Base-by-base conservation (phyloP, 768 basidiomycete genomes). In the Royoungia palumana region DNA sequence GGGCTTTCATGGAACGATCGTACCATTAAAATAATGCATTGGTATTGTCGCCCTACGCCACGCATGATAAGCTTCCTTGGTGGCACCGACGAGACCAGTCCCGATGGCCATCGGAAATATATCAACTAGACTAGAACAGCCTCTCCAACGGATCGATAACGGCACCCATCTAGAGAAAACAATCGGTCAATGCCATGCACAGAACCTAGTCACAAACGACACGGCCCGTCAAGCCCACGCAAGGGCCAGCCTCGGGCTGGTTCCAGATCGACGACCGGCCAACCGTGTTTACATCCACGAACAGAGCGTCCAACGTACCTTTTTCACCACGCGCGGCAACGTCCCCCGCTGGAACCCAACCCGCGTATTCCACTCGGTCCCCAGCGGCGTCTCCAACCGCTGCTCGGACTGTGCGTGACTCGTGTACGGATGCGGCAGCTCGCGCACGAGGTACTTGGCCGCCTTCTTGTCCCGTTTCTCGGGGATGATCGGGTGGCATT, bases 391-490 rank as follows among this genome's bases (percentile, higher is more conserved):
- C 35, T 85, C 80, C 75, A 96, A 82, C 53, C 79, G 79, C 28
- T 85, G 82, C 70, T 96, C 94, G 61, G 87, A 97, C 72, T 97
- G 96, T 4, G 87, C 90, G 49, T 84, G 84, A 67, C 87, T 89
- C 9, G 95, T 97, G 64, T 93, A 98, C 4, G 95, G 96, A 69
- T 87, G 88, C 3, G 96, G 96, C 38, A 99, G 69, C 64, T 98
- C 94, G 67, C 88, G 89, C 46, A 93, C 83, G 51, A 84, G 76
- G 66, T 94, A 97, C 70, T 92, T 89, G 14, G 82, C 72, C 0
- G 90, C 94, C 65, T 96, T 96, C 72, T 91, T 92, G 72, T 98
- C 95, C 50, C 85, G 83, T 69, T 87, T 91, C 70, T 99, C 95
- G 2, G 91, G 93, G 60, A 99, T 89, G 72, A 99, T 96, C 62